Conservation (phyloP, 495 filamentous ascomycete species). For the Aspergillus kassunensis region DNA sequence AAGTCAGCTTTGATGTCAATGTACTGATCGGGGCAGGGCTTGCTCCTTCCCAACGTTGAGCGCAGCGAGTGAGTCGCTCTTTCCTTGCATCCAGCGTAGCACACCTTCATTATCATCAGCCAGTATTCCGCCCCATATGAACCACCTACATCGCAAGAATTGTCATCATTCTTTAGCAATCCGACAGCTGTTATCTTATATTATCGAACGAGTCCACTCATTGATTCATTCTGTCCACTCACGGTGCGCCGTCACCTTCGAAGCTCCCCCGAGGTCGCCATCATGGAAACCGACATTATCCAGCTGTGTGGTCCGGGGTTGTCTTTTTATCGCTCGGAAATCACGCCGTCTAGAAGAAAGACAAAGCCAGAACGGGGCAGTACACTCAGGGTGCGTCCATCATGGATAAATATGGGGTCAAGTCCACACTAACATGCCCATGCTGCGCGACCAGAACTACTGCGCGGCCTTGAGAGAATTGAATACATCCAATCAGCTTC, state of each 20-base stretch:
- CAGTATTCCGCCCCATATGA: too few relatives aligned
- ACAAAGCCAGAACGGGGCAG: neutral
- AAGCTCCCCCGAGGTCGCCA: too few relatives aligned
- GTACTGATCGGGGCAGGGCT: too few relatives aligned
- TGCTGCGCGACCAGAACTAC: constrained; percentile 13
- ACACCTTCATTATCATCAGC: too few relatives aligned
- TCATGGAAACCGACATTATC: constrained; percentile 19
- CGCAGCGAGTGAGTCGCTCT: neutral
- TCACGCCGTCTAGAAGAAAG: neutral
- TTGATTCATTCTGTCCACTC: constrained; percentile 3
- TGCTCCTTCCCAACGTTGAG: too few relatives aligned
- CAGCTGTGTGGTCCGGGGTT: constrained; percentile 23
- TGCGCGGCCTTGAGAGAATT: constrained; percentile 18
- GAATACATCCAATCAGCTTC: constrained; percentile 23
- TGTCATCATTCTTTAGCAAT: constrained; percentile 8
- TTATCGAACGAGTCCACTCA: constrained; percentile 8
- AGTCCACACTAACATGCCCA: neutral
- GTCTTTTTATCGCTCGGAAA: constrained; percentile 22
- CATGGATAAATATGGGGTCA: neutral
- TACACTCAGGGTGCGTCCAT: constrained; percentile 13
- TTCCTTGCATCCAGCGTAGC: neutral
- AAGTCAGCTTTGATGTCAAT: neutral
- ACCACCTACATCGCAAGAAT: too few relatives aligned
- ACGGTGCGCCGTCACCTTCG: neutral
- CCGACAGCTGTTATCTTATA: constrained; percentile 10